phyloP scores from a whole-genome alignment of 2,329 filamentous ascomycete species.

The Phyllosticta citriasiana region DNA sequence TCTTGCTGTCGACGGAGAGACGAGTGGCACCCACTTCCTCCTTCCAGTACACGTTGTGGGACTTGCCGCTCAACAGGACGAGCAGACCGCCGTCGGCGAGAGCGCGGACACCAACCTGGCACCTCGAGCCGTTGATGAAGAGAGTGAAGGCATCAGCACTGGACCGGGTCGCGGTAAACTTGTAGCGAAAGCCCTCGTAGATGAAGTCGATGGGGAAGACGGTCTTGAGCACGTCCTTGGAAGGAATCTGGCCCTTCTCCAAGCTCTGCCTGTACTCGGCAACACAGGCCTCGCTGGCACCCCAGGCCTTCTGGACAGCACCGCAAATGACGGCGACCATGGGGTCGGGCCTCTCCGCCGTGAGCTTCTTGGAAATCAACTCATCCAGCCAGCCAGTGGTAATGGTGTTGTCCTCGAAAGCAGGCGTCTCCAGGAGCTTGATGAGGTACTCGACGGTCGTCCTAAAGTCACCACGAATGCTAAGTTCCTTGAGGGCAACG shows the following conservation, averaged over 20 bases:
- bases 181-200: constrained; percentile 92
- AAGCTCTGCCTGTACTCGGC: constrained; percentile 78
- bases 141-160: constrained; percentile 91
- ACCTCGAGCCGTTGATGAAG: constrained; percentile 98
- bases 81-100: constrained; percentile 90
- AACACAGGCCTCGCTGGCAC: constrained; percentile 84
- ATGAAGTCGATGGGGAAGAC: constrained; percentile 98
- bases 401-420: constrained; percentile 98
- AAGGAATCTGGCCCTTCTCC: constrained; percentile 94
- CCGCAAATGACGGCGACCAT: constrained; percentile 93
- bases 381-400: constrained; percentile 98
- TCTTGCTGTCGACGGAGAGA: constrained; percentile 95
- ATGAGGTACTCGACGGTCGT: constrained; percentile 98
- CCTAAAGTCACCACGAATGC: constrained; percentile 98
- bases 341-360: constrained; percentile 86
- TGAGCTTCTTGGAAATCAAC: constrained; percentile 95
- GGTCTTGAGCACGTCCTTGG: constrained; percentile 94
- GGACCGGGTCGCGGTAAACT: constrained; percentile 92
- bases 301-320: constrained; percentile 88
- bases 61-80: constrained; percentile 80
- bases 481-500: constrained; percentile 93
- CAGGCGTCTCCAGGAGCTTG: constrained; percentile 95
- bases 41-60: constrained; percentile 99
- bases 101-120: constrained; percentile 81
- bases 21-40: constrained; percentile 95